Evolutionary conservation across 2,329 filamentous ascomycete species (phyloP).

Genomic region (Ophiostoma sp.): DNA sequence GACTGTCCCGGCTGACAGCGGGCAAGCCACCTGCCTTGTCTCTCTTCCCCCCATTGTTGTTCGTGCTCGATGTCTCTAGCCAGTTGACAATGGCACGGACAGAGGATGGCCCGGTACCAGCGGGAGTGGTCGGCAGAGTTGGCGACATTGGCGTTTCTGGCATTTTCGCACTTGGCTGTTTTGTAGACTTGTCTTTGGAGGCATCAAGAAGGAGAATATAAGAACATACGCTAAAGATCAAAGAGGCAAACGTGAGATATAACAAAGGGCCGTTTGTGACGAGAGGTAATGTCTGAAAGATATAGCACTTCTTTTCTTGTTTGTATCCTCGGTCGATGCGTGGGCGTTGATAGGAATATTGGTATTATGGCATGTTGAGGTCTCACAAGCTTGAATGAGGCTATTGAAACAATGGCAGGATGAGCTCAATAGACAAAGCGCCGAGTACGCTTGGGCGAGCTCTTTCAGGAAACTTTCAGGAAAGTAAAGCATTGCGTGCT

Average conservation of each 20-base stretch:
- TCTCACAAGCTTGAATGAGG: neutral
- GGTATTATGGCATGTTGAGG: neutral
- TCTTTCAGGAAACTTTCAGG: neutral
- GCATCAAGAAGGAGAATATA: no score
- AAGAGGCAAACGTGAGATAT: no score
- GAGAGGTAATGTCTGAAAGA: no score
- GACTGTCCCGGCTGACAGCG: neutral
- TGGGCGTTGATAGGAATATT: no score
- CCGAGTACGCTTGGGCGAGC: neutral
- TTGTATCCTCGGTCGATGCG: neutral
- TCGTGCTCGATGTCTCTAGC: constrained; percentile 16
- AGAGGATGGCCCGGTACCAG: constrained; percentile 7
- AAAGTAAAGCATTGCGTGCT: neutral
- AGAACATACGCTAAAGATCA: no score
- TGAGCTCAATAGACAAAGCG: constrained; percentile 7
- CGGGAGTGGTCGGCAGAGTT: neutral
- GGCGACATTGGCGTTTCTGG: constrained; percentile 7
- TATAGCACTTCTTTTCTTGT: neutral
- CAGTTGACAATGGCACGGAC: constrained; percentile 21
- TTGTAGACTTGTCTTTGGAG: neutral
- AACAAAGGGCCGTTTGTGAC: no score
- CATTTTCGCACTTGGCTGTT: neutral
- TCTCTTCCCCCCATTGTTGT: neutral
- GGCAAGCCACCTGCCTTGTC: neutral
- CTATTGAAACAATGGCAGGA: neutral